These are phyloP conservation scores for Starmerella kuoi DNA, from an alignment of 805 yeast species.

Conservation along the genomic window DNA sequence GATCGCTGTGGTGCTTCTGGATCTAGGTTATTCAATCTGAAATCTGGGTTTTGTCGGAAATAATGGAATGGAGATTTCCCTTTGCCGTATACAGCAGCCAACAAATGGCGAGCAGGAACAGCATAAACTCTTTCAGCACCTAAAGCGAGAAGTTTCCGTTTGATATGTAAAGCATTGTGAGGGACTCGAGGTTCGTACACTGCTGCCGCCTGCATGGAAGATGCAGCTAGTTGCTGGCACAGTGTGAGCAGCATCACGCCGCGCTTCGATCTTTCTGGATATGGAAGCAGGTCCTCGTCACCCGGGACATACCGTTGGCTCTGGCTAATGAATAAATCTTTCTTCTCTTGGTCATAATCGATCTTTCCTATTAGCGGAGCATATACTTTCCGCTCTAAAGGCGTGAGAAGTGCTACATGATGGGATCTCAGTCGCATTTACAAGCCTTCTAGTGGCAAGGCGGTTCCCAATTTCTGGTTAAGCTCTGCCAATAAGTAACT, in stretches of 20 bases:
- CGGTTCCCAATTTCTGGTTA: too few relatives aligned
- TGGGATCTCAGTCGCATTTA: slow-evolving; percentile 13
- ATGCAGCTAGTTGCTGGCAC: slow-evolving; percentile 5
- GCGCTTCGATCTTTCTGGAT: slow-evolving; percentile 17
- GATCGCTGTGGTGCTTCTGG: neutral
- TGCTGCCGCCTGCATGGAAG: slow-evolving; percentile 5
- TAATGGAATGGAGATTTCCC: slow-evolving; percentile 14
- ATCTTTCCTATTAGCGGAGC: slow-evolving; percentile 9
- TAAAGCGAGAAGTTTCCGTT: slow-evolving; percentile 12
- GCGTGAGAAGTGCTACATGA: slow-evolving; percentile 12
- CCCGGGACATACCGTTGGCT: slow-evolving; percentile 12
- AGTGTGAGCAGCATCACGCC: slow-evolving; percentile 17
- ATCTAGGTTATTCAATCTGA: neutral
- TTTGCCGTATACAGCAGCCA: slow-evolving; percentile 12
- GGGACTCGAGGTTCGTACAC: slow-evolving; percentile 6
- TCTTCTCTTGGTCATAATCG: neutral
- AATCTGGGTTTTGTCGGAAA: slow-evolving; percentile 7
- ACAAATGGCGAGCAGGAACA: slow-evolving; percentile 6
- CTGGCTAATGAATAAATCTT: slow-evolving; percentile 10
- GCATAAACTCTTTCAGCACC: slow-evolving; percentile 9
- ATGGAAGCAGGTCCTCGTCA: slow-evolving; percentile 21
- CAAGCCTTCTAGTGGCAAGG: too few relatives aligned
- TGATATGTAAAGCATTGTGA: slow-evolving; percentile 2
- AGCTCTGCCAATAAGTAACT: too few relatives aligned
- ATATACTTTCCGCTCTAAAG: slow-evolving; percentile 12